Evolutionary conservation across 805 yeast genomes (phyloP).

Genomic region (Zygosaccharomyces bailii): DNA sequence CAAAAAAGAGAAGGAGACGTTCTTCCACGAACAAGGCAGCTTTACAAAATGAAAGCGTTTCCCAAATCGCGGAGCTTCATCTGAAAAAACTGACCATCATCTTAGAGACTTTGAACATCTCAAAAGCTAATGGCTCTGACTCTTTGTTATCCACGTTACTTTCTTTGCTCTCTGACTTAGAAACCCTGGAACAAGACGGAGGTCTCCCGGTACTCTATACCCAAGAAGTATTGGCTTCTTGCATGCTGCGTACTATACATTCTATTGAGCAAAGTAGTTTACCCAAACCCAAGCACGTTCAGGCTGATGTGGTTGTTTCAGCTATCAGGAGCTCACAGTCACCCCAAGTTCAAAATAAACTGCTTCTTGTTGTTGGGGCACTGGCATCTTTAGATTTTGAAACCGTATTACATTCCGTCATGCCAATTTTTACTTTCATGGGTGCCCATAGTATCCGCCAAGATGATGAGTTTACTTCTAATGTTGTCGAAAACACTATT

Average conservation of each 20-base stretch:
- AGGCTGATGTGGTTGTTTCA: slow-evolving; percentile 89
- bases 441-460: slow-evolving; percentile 96
- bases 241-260: slow-evolving; percentile 69
- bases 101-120: slow-evolving; percentile 70
- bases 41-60: slow-evolving; percentile 64
- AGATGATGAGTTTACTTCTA: slow-evolving; percentile 92
- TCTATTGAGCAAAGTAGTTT: slow-evolving; percentile 43
- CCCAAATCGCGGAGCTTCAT: slow-evolving; percentile 72
- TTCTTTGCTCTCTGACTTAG: slow-evolving; percentile 66
- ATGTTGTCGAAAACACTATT: slow-evolving; percentile 89
- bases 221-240: slow-evolving; percentile 84
- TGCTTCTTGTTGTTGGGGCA: slow-evolving; percentile 79
- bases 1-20: slow-evolving; percentile 75
- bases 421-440: slow-evolving; percentile 99
- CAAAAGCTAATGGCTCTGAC: slow-evolving; percentile 36
- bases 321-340: slow-evolving; percentile 85
- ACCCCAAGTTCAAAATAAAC: slow-evolving; percentile 91
- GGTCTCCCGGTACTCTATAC: slow-evolving; percentile 86
- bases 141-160: slow-evolving; percentile 51
- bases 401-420: slow-evolving; percentile 86
- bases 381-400: slow-evolving; percentile 89
- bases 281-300: slow-evolving; percentile 60
- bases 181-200: slow-evolving; percentile 85
- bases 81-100: slow-evolving; percentile 72
- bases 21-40: slow-evolving; percentile 75